phyloP scores from a whole-genome alignment of 1,139 yeast genomes.

The Eremothecium cymbalariae region DNA sequence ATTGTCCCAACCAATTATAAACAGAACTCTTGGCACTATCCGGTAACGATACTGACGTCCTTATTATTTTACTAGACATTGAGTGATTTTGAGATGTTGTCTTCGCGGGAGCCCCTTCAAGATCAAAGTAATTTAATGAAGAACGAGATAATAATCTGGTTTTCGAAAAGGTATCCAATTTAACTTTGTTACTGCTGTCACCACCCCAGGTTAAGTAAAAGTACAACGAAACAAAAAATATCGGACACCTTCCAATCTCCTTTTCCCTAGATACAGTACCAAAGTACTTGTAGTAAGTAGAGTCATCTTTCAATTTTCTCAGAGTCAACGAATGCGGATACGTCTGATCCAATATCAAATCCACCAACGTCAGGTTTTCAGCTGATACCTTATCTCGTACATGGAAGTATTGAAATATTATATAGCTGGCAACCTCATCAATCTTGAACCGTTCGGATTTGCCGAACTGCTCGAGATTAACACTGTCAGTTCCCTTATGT shows the following conservation, averaged over 20 bases:
- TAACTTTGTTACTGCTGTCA: constrained; percentile 7
- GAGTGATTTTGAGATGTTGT: not conserved
- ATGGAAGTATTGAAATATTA: constrained; percentile 8
- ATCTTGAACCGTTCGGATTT: constrained; percentile 6
- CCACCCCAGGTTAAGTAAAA: constrained; percentile 12
- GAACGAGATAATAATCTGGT: constrained; percentile 7
- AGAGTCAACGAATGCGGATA: constrained; percentile 30
- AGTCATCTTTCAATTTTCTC: constrained; percentile 26
- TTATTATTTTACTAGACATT: constrained; percentile 8
- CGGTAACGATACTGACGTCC: constrained; percentile 19
- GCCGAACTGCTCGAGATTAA: constrained; percentile 8
- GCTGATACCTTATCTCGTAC: constrained; percentile 7
- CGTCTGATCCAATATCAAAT: constrained; percentile 31
- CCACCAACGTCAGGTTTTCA: constrained; percentile 16
- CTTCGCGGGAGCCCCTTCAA: not conserved
- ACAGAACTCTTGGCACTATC: constrained; percentile 19
- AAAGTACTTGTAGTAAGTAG: constrained; percentile 27
- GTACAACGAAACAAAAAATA: constrained; percentile 28
- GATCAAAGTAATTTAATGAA: not conserved
- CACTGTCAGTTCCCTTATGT: not conserved
- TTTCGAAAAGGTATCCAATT: constrained; percentile 9
- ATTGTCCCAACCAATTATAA: constrained; percentile 28
- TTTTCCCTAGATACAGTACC: constrained; percentile 29
- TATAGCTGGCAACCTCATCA: constrained; percentile 6
- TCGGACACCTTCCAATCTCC: constrained; percentile 29